These are phyloP conservation scores for Astrothelium subdiscretum DNA, from an alignment of 495 filamentous ascomycete species.

Conservation along the genomic window DNA sequence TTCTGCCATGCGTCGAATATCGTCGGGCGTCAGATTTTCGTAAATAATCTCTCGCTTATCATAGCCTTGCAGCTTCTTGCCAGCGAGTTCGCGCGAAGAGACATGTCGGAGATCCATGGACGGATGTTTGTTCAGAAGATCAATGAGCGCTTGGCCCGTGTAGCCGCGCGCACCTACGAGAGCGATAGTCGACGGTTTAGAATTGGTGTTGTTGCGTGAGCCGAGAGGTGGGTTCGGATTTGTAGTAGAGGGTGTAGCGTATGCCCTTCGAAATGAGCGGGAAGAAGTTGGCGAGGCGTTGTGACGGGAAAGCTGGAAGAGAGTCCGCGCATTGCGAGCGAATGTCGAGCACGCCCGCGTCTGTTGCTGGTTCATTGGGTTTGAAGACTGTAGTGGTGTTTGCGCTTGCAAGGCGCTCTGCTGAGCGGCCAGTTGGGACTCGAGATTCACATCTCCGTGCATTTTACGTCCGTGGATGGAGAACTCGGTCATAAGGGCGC, in stretches of 20 bases:
- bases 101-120: slow-evolving; percentile 89
- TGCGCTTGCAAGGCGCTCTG: slow-evolving; percentile 16
- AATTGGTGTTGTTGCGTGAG: slow-evolving; percentile 77
- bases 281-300: slow-evolving; percentile 8
- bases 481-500: slow-evolving; percentile 81
- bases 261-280: slow-evolving; percentile 30
- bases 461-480: slow-evolving; percentile 69
- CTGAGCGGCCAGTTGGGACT: slow-evolving; percentile 58
- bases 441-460: slow-evolving; percentile 85
- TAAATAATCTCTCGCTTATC: slow-evolving; percentile 88
- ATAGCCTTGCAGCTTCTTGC: slow-evolving; percentile 84
- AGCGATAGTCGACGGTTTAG: slow-evolving; percentile 68
- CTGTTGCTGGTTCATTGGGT: background rate
- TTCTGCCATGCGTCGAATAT: slow-evolving; percentile 82
- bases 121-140: slow-evolving; percentile 80
- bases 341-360: slow-evolving; percentile 4
- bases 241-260: slow-evolving; percentile 52
- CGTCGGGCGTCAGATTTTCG: slow-evolving; percentile 81
- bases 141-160: slow-evolving; percentile 88
- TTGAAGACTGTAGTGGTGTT: background rate
- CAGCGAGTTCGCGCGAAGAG: slow-evolving; percentile 85
- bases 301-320: slow-evolving; percentile 1
- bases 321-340: background rate
- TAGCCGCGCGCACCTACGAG: slow-evolving; percentile 94
- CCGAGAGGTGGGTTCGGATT: slow-evolving; percentile 98